Evolutionary conservation across 2,329 filamentous ascomycete genomes (phyloP).

Genomic region (Trichoderma breve): DNA sequence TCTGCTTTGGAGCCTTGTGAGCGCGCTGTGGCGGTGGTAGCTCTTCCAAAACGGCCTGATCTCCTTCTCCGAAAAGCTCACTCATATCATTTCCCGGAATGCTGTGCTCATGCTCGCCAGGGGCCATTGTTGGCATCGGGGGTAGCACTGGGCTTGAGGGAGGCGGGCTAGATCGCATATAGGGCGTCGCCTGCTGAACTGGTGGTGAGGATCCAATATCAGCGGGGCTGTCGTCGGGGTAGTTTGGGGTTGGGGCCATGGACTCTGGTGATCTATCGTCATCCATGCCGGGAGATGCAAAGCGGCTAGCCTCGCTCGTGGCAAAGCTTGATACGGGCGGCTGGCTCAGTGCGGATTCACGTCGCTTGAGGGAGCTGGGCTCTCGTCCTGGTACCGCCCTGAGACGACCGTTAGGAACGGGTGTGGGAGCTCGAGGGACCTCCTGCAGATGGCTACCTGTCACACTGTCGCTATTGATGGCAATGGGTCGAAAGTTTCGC

Average conservation of each 20-base stretch:
- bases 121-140: slow-evolving; percentile 50
- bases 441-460: slow-evolving; percentile 61
- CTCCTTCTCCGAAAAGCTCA: slow-evolving; percentile 65
- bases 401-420: slow-evolving; percentile 56
- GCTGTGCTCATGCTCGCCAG: slow-evolving; percentile 73
- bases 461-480: slow-evolving; percentile 46
- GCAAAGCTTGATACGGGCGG: slow-evolving; percentile 50
- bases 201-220: slow-evolving; percentile 91
- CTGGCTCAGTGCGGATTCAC: slow-evolving; percentile 58
- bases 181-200: slow-evolving; percentile 61
- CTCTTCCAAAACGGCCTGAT: slow-evolving; percentile 40
- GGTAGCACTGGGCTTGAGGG: slow-evolving; percentile 78
- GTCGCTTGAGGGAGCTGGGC: slow-evolving; percentile 40
- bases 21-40: not conserved
- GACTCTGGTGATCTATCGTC: slow-evolving; percentile 57
- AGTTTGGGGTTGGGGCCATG: slow-evolving; percentile 49
- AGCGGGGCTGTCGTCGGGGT: slow-evolving; percentile 66
- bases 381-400: slow-evolving; percentile 32
- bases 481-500: slow-evolving; percentile 75
- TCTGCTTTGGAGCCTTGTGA: slow-evolving; percentile 35
- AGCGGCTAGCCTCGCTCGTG: slow-evolving; percentile 39
- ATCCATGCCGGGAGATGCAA: slow-evolving; percentile 46
- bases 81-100: slow-evolving; percentile 79
- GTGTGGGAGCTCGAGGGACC: slow-evolving; percentile 73
- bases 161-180: slow-evolving; percentile 58